phyloP scores from a whole-genome alignment of 73 alveolate species.

The Paramecium sexaurelia region DNA sequence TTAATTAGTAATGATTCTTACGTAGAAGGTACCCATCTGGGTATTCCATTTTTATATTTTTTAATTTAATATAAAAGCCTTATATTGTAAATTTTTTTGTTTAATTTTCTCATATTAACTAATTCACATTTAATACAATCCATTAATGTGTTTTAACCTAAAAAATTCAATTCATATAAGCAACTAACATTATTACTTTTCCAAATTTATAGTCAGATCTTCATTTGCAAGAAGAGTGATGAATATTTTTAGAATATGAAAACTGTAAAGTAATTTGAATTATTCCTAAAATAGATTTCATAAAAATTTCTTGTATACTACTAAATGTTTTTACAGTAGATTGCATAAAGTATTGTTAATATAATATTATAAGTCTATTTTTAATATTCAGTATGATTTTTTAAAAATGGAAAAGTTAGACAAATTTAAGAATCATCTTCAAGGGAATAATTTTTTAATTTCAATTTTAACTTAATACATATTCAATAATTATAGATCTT shows the following conservation, averaged over 20 bases:
- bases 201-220: no score
- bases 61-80: constrained; percentile 30
- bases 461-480: no score
- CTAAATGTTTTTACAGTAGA: constrained; percentile 31
- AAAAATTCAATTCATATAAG: not conserved
- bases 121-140: not conserved
- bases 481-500: no score
- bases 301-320: constrained; percentile 9
- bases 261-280: not conserved
- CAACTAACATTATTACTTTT: not conserved
- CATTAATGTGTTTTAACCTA: not conserved
- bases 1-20: not conserved
- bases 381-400: no score
- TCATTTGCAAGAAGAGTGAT: not conserved
- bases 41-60: not conserved
- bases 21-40: constrained; percentile 54
- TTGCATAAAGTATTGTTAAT: no score
- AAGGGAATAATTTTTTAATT: no score
- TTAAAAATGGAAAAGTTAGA: no score
- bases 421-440: no score
- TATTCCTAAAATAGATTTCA: constrained; percentile 54
- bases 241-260: constrained; percentile 44
- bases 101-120: not conserved
- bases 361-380: no score
- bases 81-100: not conserved